Conservation (phyloP, 495 filamentous ascomycete species). For the Tricharina praecox region DNA sequence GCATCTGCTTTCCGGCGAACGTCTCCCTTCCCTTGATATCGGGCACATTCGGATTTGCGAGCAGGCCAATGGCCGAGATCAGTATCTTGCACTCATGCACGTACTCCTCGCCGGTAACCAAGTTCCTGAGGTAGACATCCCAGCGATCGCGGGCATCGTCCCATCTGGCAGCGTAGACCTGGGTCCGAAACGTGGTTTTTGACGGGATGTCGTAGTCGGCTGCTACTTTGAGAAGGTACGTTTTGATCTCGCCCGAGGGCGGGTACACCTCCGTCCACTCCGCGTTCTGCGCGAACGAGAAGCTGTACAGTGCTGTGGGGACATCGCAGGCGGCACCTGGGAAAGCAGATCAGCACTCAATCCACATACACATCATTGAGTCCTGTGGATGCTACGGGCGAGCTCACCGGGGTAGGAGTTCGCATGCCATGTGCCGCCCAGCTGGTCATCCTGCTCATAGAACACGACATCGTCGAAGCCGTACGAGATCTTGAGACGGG, state of each 20-base stretch:
- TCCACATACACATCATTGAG: background rate
- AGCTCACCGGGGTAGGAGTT: slow-evolving; percentile 7
- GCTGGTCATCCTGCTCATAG: slow-evolving; percentile 1
- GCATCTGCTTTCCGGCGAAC: slow-evolving; percentile 36
- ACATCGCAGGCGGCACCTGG: slow-evolving; percentile 11
- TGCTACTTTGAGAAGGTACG: slow-evolving; percentile 32
- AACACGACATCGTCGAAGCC: slow-evolving; percentile 2
- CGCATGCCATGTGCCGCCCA: slow-evolving; percentile 6
- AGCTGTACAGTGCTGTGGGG: slow-evolving; percentile 30
- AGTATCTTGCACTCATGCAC: slow-evolving; percentile 39
- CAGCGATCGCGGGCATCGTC: slow-evolving; percentile 31
- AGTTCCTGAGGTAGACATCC: slow-evolving; percentile 29
- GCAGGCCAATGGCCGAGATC: slow-evolving; percentile 38
- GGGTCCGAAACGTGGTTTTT: slow-evolving; percentile 31
- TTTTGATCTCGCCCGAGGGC: slow-evolving; percentile 31
- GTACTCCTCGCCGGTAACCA: slow-evolving; percentile 15
- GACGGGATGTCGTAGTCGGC: slow-evolving; percentile 31
- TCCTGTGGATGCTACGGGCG: too few species aligned
- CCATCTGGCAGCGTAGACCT: slow-evolving; percentile 32
- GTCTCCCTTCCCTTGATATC: slow-evolving; percentile 31
- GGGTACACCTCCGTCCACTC: slow-evolving; percentile 33
- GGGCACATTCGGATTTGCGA: slow-evolving; percentile 32
- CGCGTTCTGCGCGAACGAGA: slow-evolving; percentile 34
- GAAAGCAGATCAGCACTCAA: background rate
- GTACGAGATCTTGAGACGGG: slow-evolving; percentile 1